Conservation (phyloP, 2,329 filamentous ascomycete genomes). For the Dendryphion nanum region DNA sequence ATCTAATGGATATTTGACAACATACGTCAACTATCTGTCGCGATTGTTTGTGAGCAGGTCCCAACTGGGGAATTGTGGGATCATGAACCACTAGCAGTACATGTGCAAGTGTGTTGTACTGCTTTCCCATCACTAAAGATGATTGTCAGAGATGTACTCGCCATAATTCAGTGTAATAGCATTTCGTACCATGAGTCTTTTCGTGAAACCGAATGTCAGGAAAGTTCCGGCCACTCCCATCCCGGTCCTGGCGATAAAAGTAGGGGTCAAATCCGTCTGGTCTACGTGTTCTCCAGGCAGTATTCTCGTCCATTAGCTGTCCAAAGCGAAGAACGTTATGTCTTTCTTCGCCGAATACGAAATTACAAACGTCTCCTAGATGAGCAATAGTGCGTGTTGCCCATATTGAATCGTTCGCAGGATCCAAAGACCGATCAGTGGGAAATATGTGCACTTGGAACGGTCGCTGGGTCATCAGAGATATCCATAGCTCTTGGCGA, state of each 20-base stretch:
- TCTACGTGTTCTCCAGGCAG: conserved; percentile 28
- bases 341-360: conserved; percentile 34
- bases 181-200: conserved; percentile 30
- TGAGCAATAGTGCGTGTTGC: conserved; percentile 43
- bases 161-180: too few species aligned
- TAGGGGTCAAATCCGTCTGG: conserved; percentile 37
- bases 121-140: conserved; percentile 14
- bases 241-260: conserved; percentile 31
- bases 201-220: conserved; percentile 36
- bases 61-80: conserved; percentile 37
- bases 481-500: conserved; percentile 39
- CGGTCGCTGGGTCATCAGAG: conserved; percentile 36
- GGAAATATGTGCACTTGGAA: conserved; percentile 39
- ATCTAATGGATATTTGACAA: too few species aligned
- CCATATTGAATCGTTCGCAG: conserved; percentile 42
- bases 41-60: conserved; percentile 32
- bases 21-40: conserved; percentile 29
- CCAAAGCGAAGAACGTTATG: conserved; percentile 28
- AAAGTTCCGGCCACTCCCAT: conserved; percentile 32
- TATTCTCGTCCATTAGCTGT: conserved; percentile 35
- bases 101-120: conserved; percentile 36
- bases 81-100: conserved; percentile 36
- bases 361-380: conserved; percentile 37
- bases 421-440: conserved; percentile 39
- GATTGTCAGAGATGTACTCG: too few species aligned